These are phyloP conservation scores for Intubia oerlemansii DNA, from an alignment of 2,329 filamentous ascomycete genomes.

Conservation along the genomic window DNA sequence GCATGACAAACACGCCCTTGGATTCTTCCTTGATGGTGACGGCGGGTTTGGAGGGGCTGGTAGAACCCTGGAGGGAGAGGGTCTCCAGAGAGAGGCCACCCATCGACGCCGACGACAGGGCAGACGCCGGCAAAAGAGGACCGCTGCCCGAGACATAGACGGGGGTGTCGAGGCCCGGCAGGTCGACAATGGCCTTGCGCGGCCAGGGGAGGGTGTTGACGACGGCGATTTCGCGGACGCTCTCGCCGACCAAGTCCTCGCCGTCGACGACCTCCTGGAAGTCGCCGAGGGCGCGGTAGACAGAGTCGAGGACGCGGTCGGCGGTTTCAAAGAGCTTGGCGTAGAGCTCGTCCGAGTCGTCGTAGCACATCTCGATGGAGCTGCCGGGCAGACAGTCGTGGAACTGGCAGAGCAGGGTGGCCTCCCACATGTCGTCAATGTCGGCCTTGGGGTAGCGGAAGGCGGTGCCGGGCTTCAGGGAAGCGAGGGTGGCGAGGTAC, in stretches of 20 bases:
- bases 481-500: slow-evolving; percentile 68
- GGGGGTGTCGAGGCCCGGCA: slow-evolving; percentile 40
- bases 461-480: slow-evolving; percentile 36
- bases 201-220: slow-evolving; percentile 80
- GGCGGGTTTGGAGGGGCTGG: slow-evolving; percentile 17
- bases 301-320: slow-evolving; percentile 46
- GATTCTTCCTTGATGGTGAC: slow-evolving; percentile 29
- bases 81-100: no score
- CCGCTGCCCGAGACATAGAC: slow-evolving; percentile 37
- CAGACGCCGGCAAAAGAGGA: slow-evolving; percentile 26
- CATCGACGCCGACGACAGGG: no score
- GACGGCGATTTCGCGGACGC: slow-evolving; percentile 12
- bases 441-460: slow-evolving; percentile 88
- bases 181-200: slow-evolving; percentile 49
- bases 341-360: slow-evolving; percentile 83
- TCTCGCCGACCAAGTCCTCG: neutral
- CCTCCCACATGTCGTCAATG: slow-evolving; percentile 94
- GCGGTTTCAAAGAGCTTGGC: slow-evolving; percentile 62
- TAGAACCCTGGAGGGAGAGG: slow-evolving; percentile 27
- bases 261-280: slow-evolving; percentile 30
- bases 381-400: slow-evolving; percentile 93
- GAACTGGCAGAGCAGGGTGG: slow-evolving; percentile 81
- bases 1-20: slow-evolving; percentile 50
- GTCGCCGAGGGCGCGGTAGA: slow-evolving; percentile 46
- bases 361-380: slow-evolving; percentile 94